Evolutionary conservation across 2,329 filamentous ascomycete genomes (phyloP), one percentile per base, ranked within the genome.

Genomic region (Botrytis tulipae): DNA sequence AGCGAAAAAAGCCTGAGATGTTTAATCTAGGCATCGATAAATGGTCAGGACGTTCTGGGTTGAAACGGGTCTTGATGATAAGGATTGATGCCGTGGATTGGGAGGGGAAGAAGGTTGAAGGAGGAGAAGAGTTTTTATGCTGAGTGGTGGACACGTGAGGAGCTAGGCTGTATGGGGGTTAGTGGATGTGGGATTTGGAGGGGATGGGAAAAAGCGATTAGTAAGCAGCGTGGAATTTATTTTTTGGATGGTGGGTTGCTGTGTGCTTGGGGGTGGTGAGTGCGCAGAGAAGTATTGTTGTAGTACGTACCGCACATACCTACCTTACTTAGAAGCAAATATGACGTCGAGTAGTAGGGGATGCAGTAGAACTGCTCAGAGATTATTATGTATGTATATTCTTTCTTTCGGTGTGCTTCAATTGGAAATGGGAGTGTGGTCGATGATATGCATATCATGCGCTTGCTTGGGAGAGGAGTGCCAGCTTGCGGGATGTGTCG

Each of bases 1-100:
- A 98, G 95, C 95, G 95, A 94, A 97, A 94, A 94, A 93, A 93
- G 92, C 92, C 92, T 93, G 92, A 91, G 85, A 82, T 81, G 79
- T 84, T 92, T 85, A 82, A 82, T 97, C 93, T 97, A 83, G 93
- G 93, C 95, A 96, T 90, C 85, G 84, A 84, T 90, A 88, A 96
- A 97, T 97, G 95, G 90, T 95, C 94, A 93, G 88, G 88, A 91
- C 90, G 88, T 90, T 88, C 87, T 92, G 88, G 89, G 85, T 84
- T 82, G 85, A 84, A 86, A 86, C 86, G 86, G 88, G 86, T 91
- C 89, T 90, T 94, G 93, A 95, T 89, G 95, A 97, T 98, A 98
- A 97, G 95, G 94, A 91, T 89, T 84, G 85, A 89, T 92, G 93
- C 92, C 92, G 86, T 87, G 85, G 83, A 83, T 82, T 82, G 82